Percentiles rank a stretch among this genome's conserved stretches.
Evolutionary conservation across 805 yeast species (phyloP).

Genomic region (Scheffersomyces lignosus): DNA sequence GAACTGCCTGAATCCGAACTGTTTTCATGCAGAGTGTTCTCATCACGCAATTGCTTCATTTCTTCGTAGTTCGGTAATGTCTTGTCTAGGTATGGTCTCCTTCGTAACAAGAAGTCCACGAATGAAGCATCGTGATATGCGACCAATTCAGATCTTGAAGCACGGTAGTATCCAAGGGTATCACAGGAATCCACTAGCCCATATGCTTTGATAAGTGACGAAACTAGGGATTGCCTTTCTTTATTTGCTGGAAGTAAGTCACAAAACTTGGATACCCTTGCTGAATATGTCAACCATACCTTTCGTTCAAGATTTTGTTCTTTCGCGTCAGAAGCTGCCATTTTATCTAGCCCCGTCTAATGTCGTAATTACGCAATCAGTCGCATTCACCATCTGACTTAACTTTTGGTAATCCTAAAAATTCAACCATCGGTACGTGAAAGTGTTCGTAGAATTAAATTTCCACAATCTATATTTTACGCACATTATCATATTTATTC

Average conservation of each 20-base stretch:
- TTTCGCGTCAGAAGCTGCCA: no score
- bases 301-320: slow-evolving; percentile 7
- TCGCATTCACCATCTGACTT: no score
- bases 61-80: slow-evolving; percentile 1
- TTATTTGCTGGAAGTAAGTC: slow-evolving; percentile 55
- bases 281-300: slow-evolving; percentile 22
- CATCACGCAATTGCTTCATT: slow-evolving; percentile 3
- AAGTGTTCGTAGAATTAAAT: no score
- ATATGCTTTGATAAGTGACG: slow-evolving; percentile 42
- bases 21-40: no score
- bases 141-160: slow-evolving; percentile 38
- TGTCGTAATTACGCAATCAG: no score
- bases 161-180: slow-evolving; percentile 21
- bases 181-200: slow-evolving; percentile 29
- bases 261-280: slow-evolving; percentile 15
- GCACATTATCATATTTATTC: no score
- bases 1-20: no score
- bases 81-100: slow-evolving; percentile 15
- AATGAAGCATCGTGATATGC: slow-evolving; percentile 51
- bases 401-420: no score
- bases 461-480: no score
- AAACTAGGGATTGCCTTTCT: slow-evolving; percentile 49
- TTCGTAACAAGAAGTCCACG: slow-evolving; percentile 38
- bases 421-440: no score
- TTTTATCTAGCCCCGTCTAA: no score